These are phyloP conservation scores for Chimonanthus salicifolius DNA, from an alignment of 164 flowering plant genomes.

Conservation along the genomic window DNA sequence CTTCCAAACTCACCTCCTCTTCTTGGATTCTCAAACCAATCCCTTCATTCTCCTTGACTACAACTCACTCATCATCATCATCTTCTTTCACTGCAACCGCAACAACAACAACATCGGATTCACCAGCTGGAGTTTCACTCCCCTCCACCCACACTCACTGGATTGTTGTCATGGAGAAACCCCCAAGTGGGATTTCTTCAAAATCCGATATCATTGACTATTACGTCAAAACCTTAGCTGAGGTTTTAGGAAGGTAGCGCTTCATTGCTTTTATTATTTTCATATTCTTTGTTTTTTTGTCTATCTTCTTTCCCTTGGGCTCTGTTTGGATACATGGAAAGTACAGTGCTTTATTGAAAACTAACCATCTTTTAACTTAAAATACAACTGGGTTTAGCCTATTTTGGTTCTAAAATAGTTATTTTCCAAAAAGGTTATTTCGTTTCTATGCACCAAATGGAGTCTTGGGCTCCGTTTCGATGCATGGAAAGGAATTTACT, in stretches of 20 bases:
- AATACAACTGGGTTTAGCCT: background rate
- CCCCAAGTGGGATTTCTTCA: conserved; percentile 33
- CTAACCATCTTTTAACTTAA: background rate
- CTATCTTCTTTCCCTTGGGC: too few species aligned
- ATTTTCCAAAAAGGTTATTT: too few species aligned
- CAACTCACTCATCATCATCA: conserved; percentile 4
- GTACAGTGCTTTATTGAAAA: too few species aligned
- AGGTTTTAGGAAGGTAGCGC: conserved; percentile 52
- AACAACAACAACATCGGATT: conserved; percentile 12
- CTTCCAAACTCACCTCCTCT: conserved; percentile 8
- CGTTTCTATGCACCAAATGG: too few species aligned
- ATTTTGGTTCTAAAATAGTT: background rate
- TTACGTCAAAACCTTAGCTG: conserved; percentile 48
- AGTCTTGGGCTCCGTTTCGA: too few species aligned
- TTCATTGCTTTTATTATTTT: background rate
- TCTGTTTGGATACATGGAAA: too few species aligned
- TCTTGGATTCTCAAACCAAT: conserved; percentile 5
- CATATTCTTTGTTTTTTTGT: background rate
- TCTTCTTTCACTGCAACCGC: conserved; percentile 7
- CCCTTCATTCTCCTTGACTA: background rate
- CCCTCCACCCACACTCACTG: conserved; percentile 37
- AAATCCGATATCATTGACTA: conserved; percentile 48
- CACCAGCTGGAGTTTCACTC: conserved; percentile 1
- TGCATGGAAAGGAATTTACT: too few species aligned
- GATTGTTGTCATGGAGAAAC: conserved; percentile 58